Base-by-base conservation (phyloP, 2,329 filamentous ascomycete genomes). In the Trichoderma asperellum region DNA sequence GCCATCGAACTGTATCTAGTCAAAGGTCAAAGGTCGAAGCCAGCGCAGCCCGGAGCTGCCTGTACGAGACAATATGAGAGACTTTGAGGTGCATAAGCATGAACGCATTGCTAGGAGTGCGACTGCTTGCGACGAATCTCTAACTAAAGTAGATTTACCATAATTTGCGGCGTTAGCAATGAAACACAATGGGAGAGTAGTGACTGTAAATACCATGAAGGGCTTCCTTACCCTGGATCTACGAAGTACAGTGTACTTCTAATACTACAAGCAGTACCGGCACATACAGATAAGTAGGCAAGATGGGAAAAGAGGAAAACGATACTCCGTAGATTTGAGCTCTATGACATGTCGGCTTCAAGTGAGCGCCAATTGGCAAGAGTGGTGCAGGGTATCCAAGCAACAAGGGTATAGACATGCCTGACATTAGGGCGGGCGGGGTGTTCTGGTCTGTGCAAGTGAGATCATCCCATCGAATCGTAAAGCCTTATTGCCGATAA, bases 381-480 rank as follows among this genome's bases (percentile, higher is more conserved):
- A 40, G 37, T 40, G 37, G 5, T 18, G 18, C 37, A 40, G 5
- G 37, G 16, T 18, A 18, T 40, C 37, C 37, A 40, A 59, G 29
- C 43, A 18, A 14, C 14, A 55, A 67, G 63, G 63, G 55, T 57
- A 59, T 55, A 21, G 24, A 67, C 55, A 67, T 67, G 63, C 63
- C 40, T 59, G 32, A 40, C 63, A 59, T 56, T 29, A 24, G 55
- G 63, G 55, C 40, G 63, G 63, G 63, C 40, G 63, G 63, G 63
- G 63, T 55, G 29, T 55, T 66, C 63, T 66, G 53, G 53, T 58
- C 63, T 66, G 62, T 58, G 63, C 63, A 58, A 47, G 55, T 59
- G 55, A 67, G 63, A 67, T 67, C 63, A 67, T 67, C 55, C 63
- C 55, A 67, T 67, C 55, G 29, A 58, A 67, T 67, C 63, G 63